These are phyloP conservation scores for Saturnispora galanensis DNA, from an alignment of 805 yeast species.

Conservation along the genomic window DNA sequence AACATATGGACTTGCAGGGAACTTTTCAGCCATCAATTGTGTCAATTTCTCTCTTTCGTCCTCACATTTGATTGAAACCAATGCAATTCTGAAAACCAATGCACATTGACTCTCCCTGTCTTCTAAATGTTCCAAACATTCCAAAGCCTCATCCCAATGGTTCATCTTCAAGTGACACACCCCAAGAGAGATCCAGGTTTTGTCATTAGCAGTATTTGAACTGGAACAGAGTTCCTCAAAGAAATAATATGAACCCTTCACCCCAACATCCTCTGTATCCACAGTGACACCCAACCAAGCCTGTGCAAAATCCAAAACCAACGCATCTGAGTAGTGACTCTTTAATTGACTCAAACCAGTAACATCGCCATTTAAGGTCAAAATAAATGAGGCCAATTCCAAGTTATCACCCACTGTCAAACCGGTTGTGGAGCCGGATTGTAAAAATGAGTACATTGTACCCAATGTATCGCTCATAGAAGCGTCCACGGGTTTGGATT, in stretches of 20 bases:
- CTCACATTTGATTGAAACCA: constrained; percentile 45
- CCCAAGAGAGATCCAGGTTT: constrained; percentile 52
- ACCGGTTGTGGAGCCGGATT: background rate
- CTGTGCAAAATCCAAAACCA: constrained; percentile 70
- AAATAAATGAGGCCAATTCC: constrained; percentile 1
- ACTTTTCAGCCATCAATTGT: constrained; percentile 33
- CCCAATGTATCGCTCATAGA: background rate
- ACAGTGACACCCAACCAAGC: constrained; percentile 43
- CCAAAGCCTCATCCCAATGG: constrained; percentile 75
- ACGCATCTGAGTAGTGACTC: constrained; percentile 55
- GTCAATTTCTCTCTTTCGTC: constrained; percentile 14
- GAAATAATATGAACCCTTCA: constrained; percentile 46
- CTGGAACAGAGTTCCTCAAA: constrained; percentile 74
- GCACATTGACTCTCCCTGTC: background rate
- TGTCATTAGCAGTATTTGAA: constrained; percentile 31
- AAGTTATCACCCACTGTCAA: background rate
- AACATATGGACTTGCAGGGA: constrained; percentile 41
- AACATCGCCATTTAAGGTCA: background rate
- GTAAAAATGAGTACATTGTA: background rate
- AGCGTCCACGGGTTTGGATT: constrained; percentile 8
- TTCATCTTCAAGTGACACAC: constrained; percentile 70
- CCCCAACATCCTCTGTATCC: constrained; percentile 27
- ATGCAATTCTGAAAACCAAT: constrained; percentile 56
- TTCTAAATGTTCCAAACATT: constrained; percentile 35
- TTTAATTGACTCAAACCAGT: constrained; percentile 36